Percentiles rank a stretch among this genome's conserved stretches.
These are phyloP conservation scores for Cladosporium halotolerans DNA, from an alignment of 2,329 filamentous ascomycete species.

Conservation along the genomic window DNA sequence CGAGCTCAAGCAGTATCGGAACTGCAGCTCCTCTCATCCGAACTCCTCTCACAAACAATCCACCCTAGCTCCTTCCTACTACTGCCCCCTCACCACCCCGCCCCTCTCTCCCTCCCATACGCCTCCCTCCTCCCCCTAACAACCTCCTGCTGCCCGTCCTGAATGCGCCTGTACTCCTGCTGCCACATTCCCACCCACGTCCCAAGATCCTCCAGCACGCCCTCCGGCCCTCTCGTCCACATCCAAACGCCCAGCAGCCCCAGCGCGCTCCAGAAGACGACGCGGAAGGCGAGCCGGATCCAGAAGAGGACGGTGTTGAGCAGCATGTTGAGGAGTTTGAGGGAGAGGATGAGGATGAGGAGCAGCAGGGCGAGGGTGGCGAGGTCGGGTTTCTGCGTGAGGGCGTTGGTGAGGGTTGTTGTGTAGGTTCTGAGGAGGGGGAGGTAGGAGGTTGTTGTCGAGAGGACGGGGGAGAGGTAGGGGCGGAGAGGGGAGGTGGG, in stretches of 20 bases:
- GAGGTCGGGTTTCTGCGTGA: slow-evolving; percentile 38
- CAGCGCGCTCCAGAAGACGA: slow-evolving; percentile 60
- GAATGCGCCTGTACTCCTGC: slow-evolving; percentile 4
- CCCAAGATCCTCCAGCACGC: slow-evolving; percentile 54
- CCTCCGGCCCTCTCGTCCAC: slow-evolving; percentile 57
- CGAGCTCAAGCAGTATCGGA: too few relatives aligned
- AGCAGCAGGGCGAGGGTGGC: slow-evolving; percentile 52
- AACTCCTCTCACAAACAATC: background rate
- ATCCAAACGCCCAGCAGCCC: slow-evolving; percentile 50
- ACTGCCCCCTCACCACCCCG: background rate
- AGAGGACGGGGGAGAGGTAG: slow-evolving; percentile 17
- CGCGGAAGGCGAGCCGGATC: slow-evolving; percentile 58
- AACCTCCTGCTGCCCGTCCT: slow-evolving; percentile 2
- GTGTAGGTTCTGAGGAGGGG: slow-evolving; percentile 22
- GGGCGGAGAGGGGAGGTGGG: slow-evolving; percentile 13
- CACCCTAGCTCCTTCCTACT: background rate
- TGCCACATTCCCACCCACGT: background rate
- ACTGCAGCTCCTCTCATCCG: too few relatives aligned
- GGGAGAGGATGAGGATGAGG: slow-evolving; percentile 55
- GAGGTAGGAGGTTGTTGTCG: background rate
- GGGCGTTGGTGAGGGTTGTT: slow-evolving; percentile 24
- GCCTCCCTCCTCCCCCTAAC: slow-evolving; percentile 18
- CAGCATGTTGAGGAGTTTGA: slow-evolving; percentile 62
- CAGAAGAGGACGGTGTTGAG: slow-evolving; percentile 70
- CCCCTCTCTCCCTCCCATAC: background rate